phyloP scores from a whole-genome alignment of 352 stramenopile species.

The Phytophthora crassamura region DNA sequence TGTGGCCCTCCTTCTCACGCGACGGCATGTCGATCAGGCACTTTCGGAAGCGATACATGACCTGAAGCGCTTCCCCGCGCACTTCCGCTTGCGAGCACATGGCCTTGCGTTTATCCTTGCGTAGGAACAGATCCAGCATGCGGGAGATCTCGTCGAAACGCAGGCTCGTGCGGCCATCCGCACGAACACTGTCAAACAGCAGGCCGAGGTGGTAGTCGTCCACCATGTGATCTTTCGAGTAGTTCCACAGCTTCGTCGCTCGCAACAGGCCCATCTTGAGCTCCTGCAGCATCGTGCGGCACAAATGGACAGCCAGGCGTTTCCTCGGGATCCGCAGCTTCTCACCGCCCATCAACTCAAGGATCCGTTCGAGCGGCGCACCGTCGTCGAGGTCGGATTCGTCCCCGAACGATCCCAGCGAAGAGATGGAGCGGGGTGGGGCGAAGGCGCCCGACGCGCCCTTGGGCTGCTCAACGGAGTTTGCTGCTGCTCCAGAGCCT shows the following conservation, averaged over 20 bases:
- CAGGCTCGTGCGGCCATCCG: slow-evolving; percentile 74
- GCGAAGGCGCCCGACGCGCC: slow-evolving; percentile 26
- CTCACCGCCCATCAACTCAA: slow-evolving; percentile 86
- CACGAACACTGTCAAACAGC: slow-evolving; percentile 79
- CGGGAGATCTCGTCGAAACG: slow-evolving; percentile 88
- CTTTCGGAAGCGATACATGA: slow-evolving; percentile 91
- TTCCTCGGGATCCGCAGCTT: slow-evolving; percentile 83
- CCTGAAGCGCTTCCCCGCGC: slow-evolving; percentile 74
- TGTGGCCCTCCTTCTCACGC: slow-evolving; percentile 88
- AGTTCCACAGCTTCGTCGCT: slow-evolving; percentile 87
- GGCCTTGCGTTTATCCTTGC: slow-evolving; percentile 78
- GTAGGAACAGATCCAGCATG: slow-evolving; percentile 85
- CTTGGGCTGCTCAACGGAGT: slow-evolving; percentile 14
- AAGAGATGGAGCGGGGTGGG: slow-evolving; percentile 44
- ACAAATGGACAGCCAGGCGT: slow-evolving; percentile 76
- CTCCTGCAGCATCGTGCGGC: slow-evolving; percentile 74
- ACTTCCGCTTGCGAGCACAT: slow-evolving; percentile 79
- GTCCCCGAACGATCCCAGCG: slow-evolving; percentile 51
- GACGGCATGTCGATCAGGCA: slow-evolving; percentile 91
- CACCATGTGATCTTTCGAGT: slow-evolving; percentile 79
- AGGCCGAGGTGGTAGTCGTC: slow-evolving; percentile 85
- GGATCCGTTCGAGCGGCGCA: slow-evolving; percentile 53
- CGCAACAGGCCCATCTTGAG: slow-evolving; percentile 73
- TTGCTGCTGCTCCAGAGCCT: not conserved
- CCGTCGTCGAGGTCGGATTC: slow-evolving; percentile 38